Conservation (phyloP, 768 basidiomycete species). For the Tylopilus felleus region DNA sequence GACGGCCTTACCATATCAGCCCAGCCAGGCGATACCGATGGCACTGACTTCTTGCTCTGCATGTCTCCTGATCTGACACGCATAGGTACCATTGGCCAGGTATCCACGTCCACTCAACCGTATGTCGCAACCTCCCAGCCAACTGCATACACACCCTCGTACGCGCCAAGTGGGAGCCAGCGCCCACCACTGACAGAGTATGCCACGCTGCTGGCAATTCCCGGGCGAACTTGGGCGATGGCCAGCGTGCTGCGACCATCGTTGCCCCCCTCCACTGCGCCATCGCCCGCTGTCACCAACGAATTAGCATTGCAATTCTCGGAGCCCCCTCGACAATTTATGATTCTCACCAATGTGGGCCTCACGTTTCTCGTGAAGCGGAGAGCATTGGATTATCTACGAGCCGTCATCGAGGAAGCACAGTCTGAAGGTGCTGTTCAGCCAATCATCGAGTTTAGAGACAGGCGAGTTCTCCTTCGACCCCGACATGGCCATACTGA, state of each 20-base stretch:
- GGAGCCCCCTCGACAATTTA: conserved; percentile 72
- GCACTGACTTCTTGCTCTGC: conserved; percentile 72
- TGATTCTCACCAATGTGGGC: conserved; percentile 86
- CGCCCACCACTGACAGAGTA: conserved; percentile 74
- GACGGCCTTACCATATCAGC: conserved; percentile 66
- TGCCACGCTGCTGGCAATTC: conserved; percentile 71
- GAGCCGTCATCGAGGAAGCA: conserved; percentile 76
- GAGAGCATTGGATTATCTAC: conserved; percentile 80
- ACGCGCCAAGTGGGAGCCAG: conserved; percentile 38
- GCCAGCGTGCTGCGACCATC: conserved; percentile 46
- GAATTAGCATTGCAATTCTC: conserved; percentile 81
- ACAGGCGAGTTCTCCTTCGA: conserved; percentile 49
- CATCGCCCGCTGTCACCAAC: conserved; percentile 60
- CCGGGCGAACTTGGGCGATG: conserved; percentile 84
- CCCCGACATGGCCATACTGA: conserved; percentile 1
- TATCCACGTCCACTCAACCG: conserved; percentile 43
- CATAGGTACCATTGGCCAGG: conserved; percentile 66
- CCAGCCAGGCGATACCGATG: conserved; percentile 73
- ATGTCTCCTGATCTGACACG: conserved; percentile 72
- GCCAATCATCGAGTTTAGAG: conserved; percentile 78
- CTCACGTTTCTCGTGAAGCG: conserved; percentile 78
- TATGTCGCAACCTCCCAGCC: conserved; percentile 33
- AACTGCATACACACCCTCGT: conserved; percentile 40
- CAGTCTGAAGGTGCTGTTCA: conserved; percentile 74
- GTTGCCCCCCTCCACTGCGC: conserved; percentile 35